These are phyloP conservation scores for Lavandula angustifolia DNA, from an alignment of 257 asterid genomes.

Conservation along the genomic window DNA sequence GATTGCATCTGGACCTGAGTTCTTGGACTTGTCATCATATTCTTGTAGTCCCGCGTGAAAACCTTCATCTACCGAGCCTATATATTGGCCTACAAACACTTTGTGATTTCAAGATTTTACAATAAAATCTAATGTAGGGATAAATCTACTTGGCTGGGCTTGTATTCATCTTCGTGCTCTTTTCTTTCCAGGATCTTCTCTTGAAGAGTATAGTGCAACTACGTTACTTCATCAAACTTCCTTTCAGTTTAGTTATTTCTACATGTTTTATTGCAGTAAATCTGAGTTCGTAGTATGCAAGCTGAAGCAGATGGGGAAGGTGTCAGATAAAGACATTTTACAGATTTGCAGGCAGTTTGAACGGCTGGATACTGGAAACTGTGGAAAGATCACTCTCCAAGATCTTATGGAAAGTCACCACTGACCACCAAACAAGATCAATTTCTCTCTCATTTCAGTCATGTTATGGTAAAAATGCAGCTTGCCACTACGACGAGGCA, in stretches of 20 bases:
- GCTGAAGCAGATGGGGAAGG: constrained; percentile 86
- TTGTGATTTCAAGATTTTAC: background rate
- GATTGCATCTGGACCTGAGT: background rate
- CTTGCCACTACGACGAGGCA: too few species aligned
- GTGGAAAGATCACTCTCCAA: constrained; percentile 83
- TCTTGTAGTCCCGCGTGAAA: background rate
- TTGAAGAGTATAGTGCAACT: too few species aligned
- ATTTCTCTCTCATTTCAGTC: background rate
- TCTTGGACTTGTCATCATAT: background rate
- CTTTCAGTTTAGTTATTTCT: background rate
- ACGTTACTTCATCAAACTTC: too few species aligned
- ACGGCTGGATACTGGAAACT: constrained; percentile 74
- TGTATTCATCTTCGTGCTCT: background rate
- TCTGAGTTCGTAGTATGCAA: constrained; percentile 87
- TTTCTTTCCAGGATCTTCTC: background rate
- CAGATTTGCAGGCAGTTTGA: constrained; percentile 78
- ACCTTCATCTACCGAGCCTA: background rate
- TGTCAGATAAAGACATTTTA: constrained; percentile 68
- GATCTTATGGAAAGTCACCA: constrained; percentile 73
- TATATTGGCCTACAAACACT: background rate
- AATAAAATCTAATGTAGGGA: constrained; percentile 5
- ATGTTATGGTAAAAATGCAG: too few species aligned
- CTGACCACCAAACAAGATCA: constrained; percentile 31
- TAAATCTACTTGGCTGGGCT: background rate
- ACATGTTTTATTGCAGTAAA: constrained; percentile 54